Conservation (phyloP, 495 filamentous ascomycete genomes). For the Acidomyces sp. region DNA sequence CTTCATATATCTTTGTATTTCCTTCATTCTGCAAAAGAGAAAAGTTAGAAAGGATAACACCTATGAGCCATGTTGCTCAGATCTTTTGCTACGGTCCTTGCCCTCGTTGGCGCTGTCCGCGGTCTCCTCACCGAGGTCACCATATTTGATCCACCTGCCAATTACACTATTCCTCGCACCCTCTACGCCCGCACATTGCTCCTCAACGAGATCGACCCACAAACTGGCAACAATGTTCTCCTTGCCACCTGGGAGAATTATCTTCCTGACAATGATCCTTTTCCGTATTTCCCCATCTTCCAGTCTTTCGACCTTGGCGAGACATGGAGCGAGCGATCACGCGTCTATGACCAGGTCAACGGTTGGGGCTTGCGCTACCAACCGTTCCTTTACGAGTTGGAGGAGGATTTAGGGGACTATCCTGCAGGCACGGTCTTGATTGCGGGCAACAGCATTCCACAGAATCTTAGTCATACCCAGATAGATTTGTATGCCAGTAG, state of each 20-base stretch:
- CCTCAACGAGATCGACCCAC: conserved; percentile 23
- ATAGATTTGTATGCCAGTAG: conserved; percentile 54
- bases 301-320: conserved; percentile 46
- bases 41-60: too few relatives aligned
- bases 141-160: conserved; percentile 34
- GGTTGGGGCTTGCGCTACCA: conserved; percentile 54
- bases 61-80: too few relatives aligned
- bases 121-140: conserved; percentile 24
- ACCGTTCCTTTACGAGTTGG: conserved; percentile 51
- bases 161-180: conserved; percentile 34
- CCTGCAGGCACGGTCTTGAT: conserved; percentile 47
- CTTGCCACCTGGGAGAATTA: conserved; percentile 59
- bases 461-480: conserved; percentile 46
- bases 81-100: too few relatives aligned
- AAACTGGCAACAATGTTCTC: conserved; percentile 33
- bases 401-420: conserved; percentile 42
- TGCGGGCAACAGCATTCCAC: conserved; percentile 50
- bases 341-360: conserved; percentile 49
- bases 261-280: conserved; percentile 17
- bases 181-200: conserved; percentile 43
- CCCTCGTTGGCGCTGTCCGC: not conserved
- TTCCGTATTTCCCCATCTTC: conserved; percentile 51
- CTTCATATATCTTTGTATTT: too few relatives aligned
- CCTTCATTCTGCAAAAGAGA: too few relatives aligned
- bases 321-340: conserved; percentile 49